A percentile compares a stretch with the other conserved stretches of the same genome.
Conservation (phyloP, 2,329 filamentous ascomycete genomes). For the Sodiomyces alkalinus region DNA sequence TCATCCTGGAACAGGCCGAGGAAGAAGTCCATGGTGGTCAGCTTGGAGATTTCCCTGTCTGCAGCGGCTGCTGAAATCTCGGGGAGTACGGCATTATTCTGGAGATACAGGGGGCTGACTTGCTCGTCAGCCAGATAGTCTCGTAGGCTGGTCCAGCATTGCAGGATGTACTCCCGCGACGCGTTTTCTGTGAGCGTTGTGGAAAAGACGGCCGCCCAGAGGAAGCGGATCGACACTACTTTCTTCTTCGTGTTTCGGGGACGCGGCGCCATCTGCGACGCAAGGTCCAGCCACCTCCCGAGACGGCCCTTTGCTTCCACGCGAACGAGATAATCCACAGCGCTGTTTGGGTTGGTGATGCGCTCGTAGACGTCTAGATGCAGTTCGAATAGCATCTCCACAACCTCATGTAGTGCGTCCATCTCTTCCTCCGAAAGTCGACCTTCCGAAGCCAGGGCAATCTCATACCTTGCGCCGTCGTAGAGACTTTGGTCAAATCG, state of each 20-base stretch:
- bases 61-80: constrained; percentile 72
- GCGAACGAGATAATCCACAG: constrained; percentile 31
- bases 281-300: constrained; percentile 34
- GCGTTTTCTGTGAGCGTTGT: constrained; percentile 37
- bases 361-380: constrained; percentile 46
- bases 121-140: constrained; percentile 29
- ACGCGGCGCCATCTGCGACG: constrained; percentile 31
- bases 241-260: too few relatives aligned
- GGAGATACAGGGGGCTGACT: constrained; percentile 39
- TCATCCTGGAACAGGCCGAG: constrained; percentile 76
- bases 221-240: too few relatives aligned
- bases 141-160: constrained; percentile 42
- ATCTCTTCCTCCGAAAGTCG: constrained; percentile 1
- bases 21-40: constrained; percentile 96
- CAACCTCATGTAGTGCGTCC: constrained; percentile 14
- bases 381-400: constrained; percentile 46
- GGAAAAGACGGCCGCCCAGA: constrained; percentile 41
- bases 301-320: constrained; percentile 34
- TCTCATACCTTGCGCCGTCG: constrained; percentile 26
- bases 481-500: constrained; percentile 37
- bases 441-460: constrained; percentile 11
- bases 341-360: constrained; percentile 40
- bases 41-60: constrained; percentile 78
- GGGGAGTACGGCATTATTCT: constrained; percentile 80
- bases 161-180: constrained; percentile 38